Evolutionary conservation across 768 basidiomycete species (phyloP).

Genomic region (Hygrophoropsis aurantiaca): DNA sequence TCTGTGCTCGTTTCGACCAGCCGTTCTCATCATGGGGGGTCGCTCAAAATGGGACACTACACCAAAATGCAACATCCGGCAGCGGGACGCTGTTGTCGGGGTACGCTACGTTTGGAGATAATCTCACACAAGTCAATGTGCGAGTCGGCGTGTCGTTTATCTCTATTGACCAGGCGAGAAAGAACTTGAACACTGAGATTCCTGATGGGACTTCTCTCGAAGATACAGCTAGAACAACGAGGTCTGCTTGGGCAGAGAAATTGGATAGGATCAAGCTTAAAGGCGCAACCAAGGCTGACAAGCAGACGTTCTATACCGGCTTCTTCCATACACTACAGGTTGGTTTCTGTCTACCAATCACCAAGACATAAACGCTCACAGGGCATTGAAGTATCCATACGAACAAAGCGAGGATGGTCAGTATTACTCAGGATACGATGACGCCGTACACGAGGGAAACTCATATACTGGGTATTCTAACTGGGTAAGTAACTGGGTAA

Average conservation of each 20-base stretch:
- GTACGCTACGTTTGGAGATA: constrained; percentile 44
- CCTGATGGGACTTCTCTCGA: constrained; percentile 49
- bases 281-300: constrained; percentile 47
- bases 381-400: constrained; percentile 61
- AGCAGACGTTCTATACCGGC: constrained; percentile 57
- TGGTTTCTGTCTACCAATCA: neutral
- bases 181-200: constrained; percentile 50
- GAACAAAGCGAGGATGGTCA: constrained; percentile 64
- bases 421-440: constrained; percentile 81
- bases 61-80: constrained; percentile 26
- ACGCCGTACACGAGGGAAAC: constrained; percentile 57
- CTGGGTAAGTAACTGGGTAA: constrained; percentile 48
- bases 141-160: constrained; percentile 75
- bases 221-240: constrained; percentile 46
- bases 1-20: constrained; percentile 58
- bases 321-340: constrained; percentile 66
- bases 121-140: constrained; percentile 43
- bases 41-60: constrained; percentile 42
- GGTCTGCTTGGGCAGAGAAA: constrained; percentile 58
- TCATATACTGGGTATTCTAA: constrained; percentile 83
- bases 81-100: constrained; percentile 50
- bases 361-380: neutral
- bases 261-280: constrained; percentile 50
- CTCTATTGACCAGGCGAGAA: constrained; percentile 62
- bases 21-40: constrained; percentile 49